Evolutionary conservation across 257 asterid species (phyloP).

Genomic region (Primulina eburnea): DNA sequence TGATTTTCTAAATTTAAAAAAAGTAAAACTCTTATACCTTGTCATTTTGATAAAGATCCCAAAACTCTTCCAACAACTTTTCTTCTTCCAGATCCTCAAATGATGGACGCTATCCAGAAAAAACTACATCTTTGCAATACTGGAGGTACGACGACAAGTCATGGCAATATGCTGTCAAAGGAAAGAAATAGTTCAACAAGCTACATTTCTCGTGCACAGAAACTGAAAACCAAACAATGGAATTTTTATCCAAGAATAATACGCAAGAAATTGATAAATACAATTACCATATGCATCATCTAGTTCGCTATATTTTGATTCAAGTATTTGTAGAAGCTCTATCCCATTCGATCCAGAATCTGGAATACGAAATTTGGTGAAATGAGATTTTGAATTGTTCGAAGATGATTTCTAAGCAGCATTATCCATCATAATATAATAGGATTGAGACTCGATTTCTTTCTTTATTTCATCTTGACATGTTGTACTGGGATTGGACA

Average conservation of each 20-base stretch:
- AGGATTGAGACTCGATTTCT: conserved; percentile 21
- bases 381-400: conserved; percentile 23
- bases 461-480: conserved; percentile 20
- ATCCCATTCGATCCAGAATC: conserved; percentile 35
- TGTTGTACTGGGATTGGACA: conserved; percentile 33
- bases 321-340: conserved; percentile 53
- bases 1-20: too few relatives aligned
- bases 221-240: not conserved
- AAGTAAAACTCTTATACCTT: too few relatives aligned
- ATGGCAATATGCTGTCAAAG: conserved; percentile 46
- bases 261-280: not conserved
- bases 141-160: too few relatives aligned
- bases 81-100: conserved; percentile 50
- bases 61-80: conserved; percentile 41
- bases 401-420: conserved; percentile 28
- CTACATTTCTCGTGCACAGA: conserved; percentile 11
- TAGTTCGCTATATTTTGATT: conserved; percentile 47
- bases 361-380: conserved; percentile 21
- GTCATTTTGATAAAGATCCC: conserved; percentile 63
- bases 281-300: conserved; percentile 51
- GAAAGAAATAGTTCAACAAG: conserved; percentile 22
- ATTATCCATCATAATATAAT: conserved; percentile 14
- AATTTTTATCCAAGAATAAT: not conserved
- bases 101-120: conserved; percentile 54
- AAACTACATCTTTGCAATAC: too few relatives aligned